phyloP scores from a whole-genome alignment of 2,329 filamentous ascomycete species.

The Rutstroemia sp. region DNA sequence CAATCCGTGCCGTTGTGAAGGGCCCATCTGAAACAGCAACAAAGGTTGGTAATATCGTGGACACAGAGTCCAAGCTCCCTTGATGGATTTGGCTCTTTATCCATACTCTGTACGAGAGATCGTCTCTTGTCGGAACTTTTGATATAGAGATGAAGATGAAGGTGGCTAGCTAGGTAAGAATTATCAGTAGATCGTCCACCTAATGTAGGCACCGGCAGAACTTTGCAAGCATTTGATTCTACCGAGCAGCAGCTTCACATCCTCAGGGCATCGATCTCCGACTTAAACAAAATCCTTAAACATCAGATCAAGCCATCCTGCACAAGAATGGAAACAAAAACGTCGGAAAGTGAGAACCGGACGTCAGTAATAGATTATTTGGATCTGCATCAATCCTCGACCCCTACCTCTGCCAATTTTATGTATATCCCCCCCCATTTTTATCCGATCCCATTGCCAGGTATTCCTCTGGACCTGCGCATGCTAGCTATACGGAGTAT shows the following conservation, averaged over 20 bases:
- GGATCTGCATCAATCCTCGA: slow-evolving; percentile 3
- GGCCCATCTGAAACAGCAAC: background rate
- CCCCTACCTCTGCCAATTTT: background rate
- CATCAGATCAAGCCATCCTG: slow-evolving; percentile 2
- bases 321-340: background rate
- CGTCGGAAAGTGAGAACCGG: background rate
- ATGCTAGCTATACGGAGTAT: no score
- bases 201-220: no score
- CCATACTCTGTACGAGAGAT: no score
- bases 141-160: no score
- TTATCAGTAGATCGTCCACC: no score
- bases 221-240: no score
- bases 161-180: no score
- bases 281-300: slow-evolving; percentile 4
- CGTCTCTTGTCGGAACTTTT: no score
- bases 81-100: no score
- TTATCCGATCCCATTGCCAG: no score
- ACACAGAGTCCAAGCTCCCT: background rate
- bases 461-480: no score
- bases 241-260: no score
- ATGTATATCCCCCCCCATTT: background rate
- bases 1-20: background rate
- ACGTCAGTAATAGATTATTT: background rate
- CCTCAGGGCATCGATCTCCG: background rate
- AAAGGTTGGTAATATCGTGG: background rate